These are phyloP conservation scores for Sapria himalayana DNA, from an alignment of 345 rosid genomes.

Conservation along the genomic window DNA sequence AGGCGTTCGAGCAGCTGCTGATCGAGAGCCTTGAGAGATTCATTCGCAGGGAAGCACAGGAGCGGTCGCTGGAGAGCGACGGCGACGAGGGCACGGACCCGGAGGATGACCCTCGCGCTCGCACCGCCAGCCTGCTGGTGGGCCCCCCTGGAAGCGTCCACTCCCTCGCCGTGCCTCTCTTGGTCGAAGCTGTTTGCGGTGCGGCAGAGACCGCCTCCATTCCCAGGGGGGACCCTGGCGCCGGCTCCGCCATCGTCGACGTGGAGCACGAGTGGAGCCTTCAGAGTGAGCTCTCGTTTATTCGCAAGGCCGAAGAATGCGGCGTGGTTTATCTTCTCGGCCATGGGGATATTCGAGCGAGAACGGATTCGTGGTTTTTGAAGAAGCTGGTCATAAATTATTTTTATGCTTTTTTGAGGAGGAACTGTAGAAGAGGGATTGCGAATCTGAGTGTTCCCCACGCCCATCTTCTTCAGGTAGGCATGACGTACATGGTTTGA, in stretches of 20 bases:
- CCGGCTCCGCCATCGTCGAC: conserved; percentile 25
- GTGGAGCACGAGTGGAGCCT: conserved; percentile 80
- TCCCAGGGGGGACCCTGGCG: conserved; percentile 14
- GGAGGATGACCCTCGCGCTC: conserved; percentile 24
- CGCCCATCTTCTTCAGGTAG: conserved; percentile 87
- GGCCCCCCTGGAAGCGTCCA: conserved; percentile 86
- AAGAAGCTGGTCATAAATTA: conserved; percentile 85
- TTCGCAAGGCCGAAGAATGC: conserved; percentile 77
- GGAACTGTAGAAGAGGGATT: conserved; percentile 82
- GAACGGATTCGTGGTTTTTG: conserved; percentile 92
- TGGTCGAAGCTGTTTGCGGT: conserved; percentile 36
- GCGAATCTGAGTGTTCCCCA: conserved; percentile 94
- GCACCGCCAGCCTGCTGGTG: conserved; percentile 41
- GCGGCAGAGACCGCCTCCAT: conserved; percentile 43
- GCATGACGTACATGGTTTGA: conserved; percentile 99
- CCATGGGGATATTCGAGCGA: conserved; percentile 90
- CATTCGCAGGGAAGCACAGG: conserved; percentile 90
- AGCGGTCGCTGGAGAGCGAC: conserved; percentile 75
- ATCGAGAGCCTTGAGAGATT: conserved; percentile 96
- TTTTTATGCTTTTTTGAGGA: conserved; percentile 84
- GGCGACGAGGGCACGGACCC: conserved; percentile 50
- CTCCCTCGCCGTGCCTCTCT: conserved; percentile 68
- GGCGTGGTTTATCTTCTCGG: conserved; percentile 97
- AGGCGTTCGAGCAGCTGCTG: conserved; percentile 77
- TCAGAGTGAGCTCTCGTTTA: conserved; percentile 82